These are phyloP conservation scores for Ophiostoma sp. DNA, from an alignment of 2,329 filamentous ascomycete species.

Conservation along the genomic window DNA sequence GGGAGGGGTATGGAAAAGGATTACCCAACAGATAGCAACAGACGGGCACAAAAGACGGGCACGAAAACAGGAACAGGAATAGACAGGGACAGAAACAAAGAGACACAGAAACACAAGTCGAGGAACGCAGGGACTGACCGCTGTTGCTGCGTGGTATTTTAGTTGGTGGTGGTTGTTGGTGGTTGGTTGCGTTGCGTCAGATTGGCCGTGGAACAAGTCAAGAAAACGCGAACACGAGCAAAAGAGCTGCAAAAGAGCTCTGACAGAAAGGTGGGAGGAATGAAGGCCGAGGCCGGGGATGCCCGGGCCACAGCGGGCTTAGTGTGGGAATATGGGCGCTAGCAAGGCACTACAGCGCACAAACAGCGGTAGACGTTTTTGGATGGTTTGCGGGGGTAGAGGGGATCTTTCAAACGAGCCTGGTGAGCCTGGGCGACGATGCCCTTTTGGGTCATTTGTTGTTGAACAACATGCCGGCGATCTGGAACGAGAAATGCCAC, in stretches of 20 bases:
- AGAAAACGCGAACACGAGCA: not conserved
- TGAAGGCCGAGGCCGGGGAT: not conserved
- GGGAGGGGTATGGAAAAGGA: not conserved
- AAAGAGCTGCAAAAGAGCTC: too few relatives aligned
- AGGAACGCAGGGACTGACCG: not conserved
- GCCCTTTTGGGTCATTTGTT: not conserved
- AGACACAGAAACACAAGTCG: not conserved
- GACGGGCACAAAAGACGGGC: not conserved
- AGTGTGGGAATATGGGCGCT: too few relatives aligned
- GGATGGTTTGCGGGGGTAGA: not conserved
- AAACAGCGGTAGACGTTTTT: not conserved
- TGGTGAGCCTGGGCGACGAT: too few relatives aligned
- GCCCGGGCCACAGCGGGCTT: not conserved
- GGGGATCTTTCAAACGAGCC: not conserved
- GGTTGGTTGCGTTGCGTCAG: not conserved
- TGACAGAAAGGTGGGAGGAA: not conserved
- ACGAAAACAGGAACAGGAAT: not conserved
- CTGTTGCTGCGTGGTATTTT: not conserved
- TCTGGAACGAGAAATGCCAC: not conserved
- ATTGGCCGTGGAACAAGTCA: not conserved
- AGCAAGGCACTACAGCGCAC: not conserved
- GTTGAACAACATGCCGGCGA: not conserved
- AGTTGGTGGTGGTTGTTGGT: not conserved
- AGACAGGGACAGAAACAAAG: not conserved
- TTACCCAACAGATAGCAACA: not conserved